These are phyloP conservation scores for Apocynum venetum DNA, from an alignment of 257 asterid genomes.

Conservation along the genomic window DNA sequence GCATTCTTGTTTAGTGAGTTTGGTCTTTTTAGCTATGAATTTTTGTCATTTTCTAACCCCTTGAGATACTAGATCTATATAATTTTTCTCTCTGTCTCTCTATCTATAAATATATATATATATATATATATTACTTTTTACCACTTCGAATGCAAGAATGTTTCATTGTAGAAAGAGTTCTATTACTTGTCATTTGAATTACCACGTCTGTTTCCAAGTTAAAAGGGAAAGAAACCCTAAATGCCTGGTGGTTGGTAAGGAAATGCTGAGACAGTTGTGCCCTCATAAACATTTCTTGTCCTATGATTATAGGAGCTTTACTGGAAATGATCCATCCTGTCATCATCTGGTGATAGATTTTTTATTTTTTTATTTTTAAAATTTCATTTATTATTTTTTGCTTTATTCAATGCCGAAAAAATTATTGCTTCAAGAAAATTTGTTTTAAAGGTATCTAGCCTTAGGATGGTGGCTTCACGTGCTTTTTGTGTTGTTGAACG, in stretches of 20 bases:
- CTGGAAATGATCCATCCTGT: neutral
- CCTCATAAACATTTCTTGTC: neutral
- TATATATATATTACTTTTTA: neutral
- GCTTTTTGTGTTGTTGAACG: neutral
- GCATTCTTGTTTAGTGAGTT: neutral
- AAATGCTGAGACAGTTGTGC: neutral
- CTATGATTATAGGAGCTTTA: neutral
- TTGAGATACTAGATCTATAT: neutral
- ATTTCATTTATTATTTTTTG: neutral
- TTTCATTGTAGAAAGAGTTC: neutral
- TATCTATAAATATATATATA: too few species aligned
- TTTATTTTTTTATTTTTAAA: neutral
- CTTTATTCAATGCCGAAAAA: neutral
- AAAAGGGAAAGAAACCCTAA: neutral
- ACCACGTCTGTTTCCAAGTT: neutral
- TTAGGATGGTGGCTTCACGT: conserved; percentile 1
- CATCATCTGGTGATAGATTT: neutral
- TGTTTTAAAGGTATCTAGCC: neutral
- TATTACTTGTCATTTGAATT: neutral
- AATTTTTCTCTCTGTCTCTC: neutral
- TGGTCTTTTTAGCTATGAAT: neutral
- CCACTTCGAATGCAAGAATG: neutral
- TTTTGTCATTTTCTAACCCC: neutral
- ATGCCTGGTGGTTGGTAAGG: neutral
- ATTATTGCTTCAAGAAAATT: neutral